Conservation (phyloP, 2,329 filamentous ascomycete species). For the Acarospora socialis region DNA sequence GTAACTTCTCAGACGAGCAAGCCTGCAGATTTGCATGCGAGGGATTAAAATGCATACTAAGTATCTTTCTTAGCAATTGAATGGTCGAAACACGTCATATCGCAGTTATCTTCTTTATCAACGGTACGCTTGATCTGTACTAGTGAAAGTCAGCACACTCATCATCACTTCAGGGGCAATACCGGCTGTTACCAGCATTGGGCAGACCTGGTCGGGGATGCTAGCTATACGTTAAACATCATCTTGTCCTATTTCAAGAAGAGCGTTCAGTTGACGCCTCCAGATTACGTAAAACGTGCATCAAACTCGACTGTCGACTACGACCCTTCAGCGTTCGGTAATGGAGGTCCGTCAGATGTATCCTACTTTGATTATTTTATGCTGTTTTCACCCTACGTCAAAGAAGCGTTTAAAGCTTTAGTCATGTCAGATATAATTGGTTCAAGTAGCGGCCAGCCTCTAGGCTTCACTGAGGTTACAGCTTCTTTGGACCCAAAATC, state of each 20-base stretch:
- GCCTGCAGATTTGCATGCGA: not conserved
- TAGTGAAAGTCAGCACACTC: not conserved
- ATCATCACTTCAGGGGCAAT: conserved; percentile 1
- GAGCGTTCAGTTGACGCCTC: conserved; percentile 2
- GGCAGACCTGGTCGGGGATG: conserved; percentile 7
- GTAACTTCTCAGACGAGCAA: not conserved
- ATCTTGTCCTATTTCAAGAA: conserved; percentile 6
- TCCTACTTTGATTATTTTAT: conserved; percentile 6
- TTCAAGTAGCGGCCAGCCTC: conserved; percentile 5
- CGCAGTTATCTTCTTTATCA: not conserved
- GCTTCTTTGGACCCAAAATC: conserved; percentile 6
- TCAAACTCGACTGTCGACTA: not conserved
- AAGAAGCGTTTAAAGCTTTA: not conserved
- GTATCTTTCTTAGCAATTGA: conserved; percentile 7
- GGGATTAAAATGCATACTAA: not conserved
- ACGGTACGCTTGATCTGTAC: not conserved
- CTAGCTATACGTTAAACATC: conserved; percentile 1
- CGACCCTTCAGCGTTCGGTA: conserved; percentile 2
- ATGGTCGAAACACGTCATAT: conserved; percentile 11
- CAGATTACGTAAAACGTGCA: not conserved
- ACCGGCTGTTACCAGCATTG: conserved; percentile 6
- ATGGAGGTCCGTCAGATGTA: conserved; percentile 2
- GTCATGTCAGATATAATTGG: conserved; percentile 4
- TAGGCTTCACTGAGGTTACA: conserved; percentile 3
- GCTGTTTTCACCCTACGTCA: not conserved